Evolutionary conservation across 1,284 basidiomycete species (phyloP), one percentile per base, ranked within the genome.

Genomic region (Trichosporon ovoides): DNA sequence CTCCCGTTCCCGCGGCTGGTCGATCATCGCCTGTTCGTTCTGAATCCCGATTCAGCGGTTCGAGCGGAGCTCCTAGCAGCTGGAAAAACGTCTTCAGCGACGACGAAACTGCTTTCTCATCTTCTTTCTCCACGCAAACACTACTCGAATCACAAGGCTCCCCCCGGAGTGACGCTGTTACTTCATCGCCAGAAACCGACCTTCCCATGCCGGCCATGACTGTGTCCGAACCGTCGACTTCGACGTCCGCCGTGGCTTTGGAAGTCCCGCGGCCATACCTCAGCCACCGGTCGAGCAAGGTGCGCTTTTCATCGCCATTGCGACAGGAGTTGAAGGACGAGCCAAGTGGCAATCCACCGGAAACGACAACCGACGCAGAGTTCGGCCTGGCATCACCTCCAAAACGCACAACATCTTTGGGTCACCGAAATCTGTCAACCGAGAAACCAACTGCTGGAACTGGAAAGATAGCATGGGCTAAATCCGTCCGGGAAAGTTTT

Each of bases 301-400:
- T 52, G 4, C 51, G 51, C 51, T 35, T 52, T 35, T 52, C 51
- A 18, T 52, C 51, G 10, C 51, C 51, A 3, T 35, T 52, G 20
- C 35, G 51, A 6, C 33, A 37, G 7, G 35, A 52, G 36, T 20
- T 52, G 13, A 37, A 52, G 20, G 20, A 37, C 12, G 51, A 37
- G 12, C 20, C 37, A 2, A 18, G 19, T 10, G 33, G 2, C 18
- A 3, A 35, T 18, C 3, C 22, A 10, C 6, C 7, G 12, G 5
- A 28, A 20, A 5, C 3, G 28, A 22, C 3, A 14, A 48, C 14
- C 28, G 22, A 14, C 28, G 13, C 35, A 48, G 24, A 48, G 24
- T 9, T n/a, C 24, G 43, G 13, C 6, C 0, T 31, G 43, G 28
- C 24, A 3, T 28, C 43, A 6, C 43, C 22, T 1, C 24, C 24